Evolutionary conservation across 2,329 filamentous ascomycete genomes (phyloP).

Genomic region (Aspergillus proliferans): DNA sequence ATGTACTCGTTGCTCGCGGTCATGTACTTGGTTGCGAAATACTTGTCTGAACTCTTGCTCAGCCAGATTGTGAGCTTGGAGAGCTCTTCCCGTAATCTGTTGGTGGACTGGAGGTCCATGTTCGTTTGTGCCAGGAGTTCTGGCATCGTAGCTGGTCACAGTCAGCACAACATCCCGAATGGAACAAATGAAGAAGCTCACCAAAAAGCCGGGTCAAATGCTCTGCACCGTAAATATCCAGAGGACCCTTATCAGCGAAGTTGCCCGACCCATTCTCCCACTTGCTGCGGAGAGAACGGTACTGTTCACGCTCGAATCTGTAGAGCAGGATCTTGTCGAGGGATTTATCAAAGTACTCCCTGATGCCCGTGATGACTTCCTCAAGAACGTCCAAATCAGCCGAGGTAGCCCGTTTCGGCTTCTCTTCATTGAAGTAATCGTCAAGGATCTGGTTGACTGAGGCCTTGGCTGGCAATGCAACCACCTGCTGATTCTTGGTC

Average conservation of each 20-base stretch:
- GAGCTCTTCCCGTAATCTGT: constrained; percentile 81
- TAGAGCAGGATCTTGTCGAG: constrained; percentile 87
- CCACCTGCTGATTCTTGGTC: constrained; percentile 87
- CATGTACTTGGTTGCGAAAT: constrained; percentile 55
- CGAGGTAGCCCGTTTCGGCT: constrained; percentile 55
- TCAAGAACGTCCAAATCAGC: constrained; percentile 79
- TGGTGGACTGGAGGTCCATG: constrained; percentile 89
- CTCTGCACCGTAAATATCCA: constrained; percentile 86
- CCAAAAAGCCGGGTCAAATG: constrained; percentile 84
- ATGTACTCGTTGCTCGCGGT: constrained; percentile 35
- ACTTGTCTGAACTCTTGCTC: constrained; percentile 65
- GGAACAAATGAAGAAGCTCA: constrained; percentile 40
- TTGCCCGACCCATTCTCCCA: constrained; percentile 60
- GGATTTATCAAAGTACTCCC: constrained; percentile 89
- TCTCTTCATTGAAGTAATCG: constrained; percentile 69
- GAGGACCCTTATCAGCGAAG: constrained; percentile 62
- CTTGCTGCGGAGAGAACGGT: constrained; percentile 66
- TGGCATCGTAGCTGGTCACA: constrained; percentile 69
- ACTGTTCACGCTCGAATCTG: constrained; percentile 87
- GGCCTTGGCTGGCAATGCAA: constrained; percentile 70
- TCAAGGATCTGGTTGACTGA: constrained; percentile 73
- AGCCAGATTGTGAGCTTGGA: constrained; percentile 82
- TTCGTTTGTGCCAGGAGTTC: constrained; percentile 96
- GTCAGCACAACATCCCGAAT: not conserved
- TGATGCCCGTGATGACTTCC: constrained; percentile 78